Evolutionary conservation across 2,329 filamentous ascomycete genomes (phyloP), one percentile per base, ranked within the genome.

Genomic region (Fusarium agapanthi): DNA sequence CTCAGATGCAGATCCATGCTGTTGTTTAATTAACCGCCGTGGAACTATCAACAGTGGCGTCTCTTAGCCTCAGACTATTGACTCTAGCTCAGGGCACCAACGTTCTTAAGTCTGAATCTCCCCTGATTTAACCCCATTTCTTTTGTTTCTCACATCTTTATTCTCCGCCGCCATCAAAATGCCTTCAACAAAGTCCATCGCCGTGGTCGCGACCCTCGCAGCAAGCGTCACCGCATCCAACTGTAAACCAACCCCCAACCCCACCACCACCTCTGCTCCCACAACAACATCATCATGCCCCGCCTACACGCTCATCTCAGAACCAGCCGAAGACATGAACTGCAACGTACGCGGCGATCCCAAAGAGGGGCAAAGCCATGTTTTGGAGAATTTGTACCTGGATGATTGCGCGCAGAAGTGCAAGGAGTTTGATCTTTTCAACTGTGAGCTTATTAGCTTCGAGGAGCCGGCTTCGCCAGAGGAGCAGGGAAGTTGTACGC

Each of bases 141-240:
- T 12, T 50, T n/a, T 15, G 8, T 14, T 34, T 16, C 22, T 50
- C 16, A 24, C 28, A 6, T 34, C 28, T 50, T 20, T 18, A 24
- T 24, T 6, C 2, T 20, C 30, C 6, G 22, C 0, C 14, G 8
- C 6, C 2, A 8, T 20, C 20, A 32, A 35, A 3, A 71, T 72
- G 68, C 68, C 69, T 26, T 72, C 64, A 12, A 40, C 69, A 14
- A 72, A 65, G 5, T 40, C 64, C 9, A 28, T 72, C 24, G 65
- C 60, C 6, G 28, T 70, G 9, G 59, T 72, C 9, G 56, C 40
- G 34, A 60, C 69, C 3, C 34, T 72, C 41, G 68, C 64, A 22
- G 68, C 45, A 18, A 43, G 68, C 13, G 59, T 57, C 5, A 40
- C 57, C 11, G 67, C 37, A 44, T 40, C 10, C 48, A 53, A 47